These are phyloP conservation scores for Nelumbo lutea DNA, from an alignment of 164 flowering plant genomes.

Conservation along the genomic window DNA sequence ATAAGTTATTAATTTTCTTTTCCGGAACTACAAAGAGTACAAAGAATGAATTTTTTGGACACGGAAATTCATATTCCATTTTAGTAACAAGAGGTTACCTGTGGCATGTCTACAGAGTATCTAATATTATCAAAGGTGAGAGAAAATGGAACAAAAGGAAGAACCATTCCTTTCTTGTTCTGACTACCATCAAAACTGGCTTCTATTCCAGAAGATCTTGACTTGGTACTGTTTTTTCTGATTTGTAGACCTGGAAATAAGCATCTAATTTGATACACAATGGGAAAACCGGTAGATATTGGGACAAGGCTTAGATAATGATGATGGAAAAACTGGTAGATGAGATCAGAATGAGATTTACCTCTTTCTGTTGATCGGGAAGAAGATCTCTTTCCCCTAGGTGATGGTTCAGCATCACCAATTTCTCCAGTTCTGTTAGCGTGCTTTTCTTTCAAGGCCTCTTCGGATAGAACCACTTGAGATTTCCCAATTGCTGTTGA, in stretches of 20 bases:
- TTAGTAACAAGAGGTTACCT: conserved; percentile 16
- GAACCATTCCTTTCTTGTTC: conserved; percentile 39
- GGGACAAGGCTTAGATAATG: no score
- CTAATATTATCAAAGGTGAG: conserved; percentile 36
- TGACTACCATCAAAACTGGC: conserved; percentile 4
- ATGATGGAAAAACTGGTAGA: neutral
- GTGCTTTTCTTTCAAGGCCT: conserved; percentile 9
- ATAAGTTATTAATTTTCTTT: neutral
- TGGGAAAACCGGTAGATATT: neutral
- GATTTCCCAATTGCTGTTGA: conserved; percentile 5
- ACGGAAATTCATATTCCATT: neutral
- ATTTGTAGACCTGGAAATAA: neutral
- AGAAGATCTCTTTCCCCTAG: neutral
- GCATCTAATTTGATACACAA: neutral
- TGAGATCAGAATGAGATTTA: neutral
- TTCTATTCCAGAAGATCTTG: conserved; percentile 11
- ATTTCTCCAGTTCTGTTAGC: neutral
- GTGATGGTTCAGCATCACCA: neutral
- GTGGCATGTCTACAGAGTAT: conserved; percentile 53
- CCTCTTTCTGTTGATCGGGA: neutral
- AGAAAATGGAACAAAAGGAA: conserved; percentile 43
- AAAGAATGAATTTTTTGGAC: neutral
- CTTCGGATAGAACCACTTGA: conserved; percentile 18
- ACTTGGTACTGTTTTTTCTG: neutral
- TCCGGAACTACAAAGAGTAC: conserved; percentile 3